Base-by-base conservation (phyloP, 768 basidiomycete genomes). In the Calvatia gigantea region DNA sequence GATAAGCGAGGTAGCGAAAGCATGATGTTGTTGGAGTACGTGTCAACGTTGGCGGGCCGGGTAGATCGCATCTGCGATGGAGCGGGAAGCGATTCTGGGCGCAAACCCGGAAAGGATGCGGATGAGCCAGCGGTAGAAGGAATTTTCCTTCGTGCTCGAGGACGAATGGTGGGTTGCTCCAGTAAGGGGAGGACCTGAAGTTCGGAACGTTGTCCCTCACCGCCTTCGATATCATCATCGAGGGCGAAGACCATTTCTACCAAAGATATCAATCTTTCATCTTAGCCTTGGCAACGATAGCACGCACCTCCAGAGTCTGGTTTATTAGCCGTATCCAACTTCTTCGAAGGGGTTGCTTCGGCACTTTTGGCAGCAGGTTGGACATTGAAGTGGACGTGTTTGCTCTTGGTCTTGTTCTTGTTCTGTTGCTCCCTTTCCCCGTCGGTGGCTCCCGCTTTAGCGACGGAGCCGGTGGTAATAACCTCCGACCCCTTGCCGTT, bases 171-270 rank as follows among this genome's bases (percentile, higher is more conserved):
- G 15, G 76, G 72, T 51, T 73, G 75, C 47, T 81, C 79, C 17
- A 78, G 59, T 45, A 79, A 65, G 19, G 73, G 75, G 33, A 80
- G 63, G 11, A 69, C 70, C n/a, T 66, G 60, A 9, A 62, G 61
- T 9, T 72, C 70, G 23, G 69, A 62, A 37, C 73, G 62, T 37
- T 63, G 71, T 9, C 66, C 64, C 32, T 79, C 81, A 29, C 77
- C 78, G 35, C 57, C 60, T 31, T 86, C 87, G 58, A 86, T 68
- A 41, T 83, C 82, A 48, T 56, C 54, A 37, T 91, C 89, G 60
- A 90, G 71, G 50, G 82, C 80, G 59, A 91, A 91, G 35, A 91
- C 80, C 72, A 84, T 75, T 51, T 83, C 87, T 86, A 58, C 32
- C 29, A 46, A 55, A 32, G 44, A 47, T 37, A 15, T 35, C 52